Evolutionary conservation across 2,329 filamentous ascomycete genomes (phyloP).

Genomic region (Trichoderma lentiforme): DNA sequence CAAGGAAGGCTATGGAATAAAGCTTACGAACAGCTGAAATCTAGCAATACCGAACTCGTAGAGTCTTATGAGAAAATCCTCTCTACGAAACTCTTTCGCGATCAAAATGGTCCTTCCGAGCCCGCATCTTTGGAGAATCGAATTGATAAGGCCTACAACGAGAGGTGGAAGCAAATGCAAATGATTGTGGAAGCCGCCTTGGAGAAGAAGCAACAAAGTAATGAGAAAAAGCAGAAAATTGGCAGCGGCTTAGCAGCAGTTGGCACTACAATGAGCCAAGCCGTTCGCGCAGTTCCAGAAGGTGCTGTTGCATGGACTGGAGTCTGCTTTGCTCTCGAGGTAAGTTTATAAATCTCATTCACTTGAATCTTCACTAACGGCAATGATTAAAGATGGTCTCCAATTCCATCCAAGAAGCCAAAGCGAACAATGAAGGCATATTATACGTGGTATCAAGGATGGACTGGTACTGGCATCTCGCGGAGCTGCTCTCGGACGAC

Average conservation of each 20-base stretch:
- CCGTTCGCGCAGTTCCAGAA: neutral
- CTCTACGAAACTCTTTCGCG: neutral
- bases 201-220: neutral
- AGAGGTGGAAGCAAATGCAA: neutral
- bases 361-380: neutral
- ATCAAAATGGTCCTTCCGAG: neutral
- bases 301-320: neutral
- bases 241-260: neutral
- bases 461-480: neutral
- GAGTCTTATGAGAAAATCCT: neutral
- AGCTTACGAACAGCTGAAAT: neutral
- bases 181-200: neutral
- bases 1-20: neutral
- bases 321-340: neutral
- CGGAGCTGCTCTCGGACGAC: neutral
- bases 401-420: neutral
- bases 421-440: neutral
- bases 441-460: neutral
- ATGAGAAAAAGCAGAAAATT: neutral
- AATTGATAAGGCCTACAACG: neutral
- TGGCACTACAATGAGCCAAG: slow-evolving; percentile 14
- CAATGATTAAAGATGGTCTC: neutral
- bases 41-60: neutral
- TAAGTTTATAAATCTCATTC: neutral
- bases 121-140: neutral